Evolutionary conservation across 495 filamentous ascomycete genomes (phyloP).

Genomic region (Xylaria curta): DNA sequence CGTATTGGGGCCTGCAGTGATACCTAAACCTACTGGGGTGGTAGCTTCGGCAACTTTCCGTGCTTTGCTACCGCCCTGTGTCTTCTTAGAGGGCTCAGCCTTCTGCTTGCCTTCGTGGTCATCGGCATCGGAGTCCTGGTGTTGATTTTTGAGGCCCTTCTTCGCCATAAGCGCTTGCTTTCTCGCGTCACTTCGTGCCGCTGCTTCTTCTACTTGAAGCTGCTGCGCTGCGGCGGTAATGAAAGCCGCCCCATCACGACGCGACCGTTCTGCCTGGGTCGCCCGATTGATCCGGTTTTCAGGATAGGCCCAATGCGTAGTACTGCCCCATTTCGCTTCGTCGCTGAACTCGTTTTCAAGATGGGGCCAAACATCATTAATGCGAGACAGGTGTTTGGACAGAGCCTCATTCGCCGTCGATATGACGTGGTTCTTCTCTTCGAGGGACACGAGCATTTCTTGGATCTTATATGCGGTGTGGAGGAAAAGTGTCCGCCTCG

Average conservation of each 20-base stretch:
- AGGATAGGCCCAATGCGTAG: conserved; percentile 93
- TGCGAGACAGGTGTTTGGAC: conserved; percentile 80
- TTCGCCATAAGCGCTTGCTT: conserved; percentile 80
- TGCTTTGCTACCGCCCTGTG: conserved; percentile 61
- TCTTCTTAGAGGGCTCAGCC: conserved; percentile 63
- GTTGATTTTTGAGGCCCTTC: conserved; percentile 68
- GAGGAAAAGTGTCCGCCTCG: conserved; percentile 71
- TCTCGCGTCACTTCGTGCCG: conserved; percentile 77
- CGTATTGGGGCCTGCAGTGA: conserved; percentile 47
- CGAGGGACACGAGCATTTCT: conserved; percentile 82
- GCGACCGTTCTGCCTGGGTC: conserved; percentile 69
- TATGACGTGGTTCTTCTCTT: conserved; percentile 97
- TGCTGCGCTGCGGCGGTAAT: conserved; percentile 71
- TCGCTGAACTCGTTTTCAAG: conserved; percentile 91
- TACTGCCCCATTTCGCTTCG: conserved; percentile 88
- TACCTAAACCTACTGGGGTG: conserved; percentile 60
- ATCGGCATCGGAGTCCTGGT: conserved; percentile 78
- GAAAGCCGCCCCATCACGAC: conserved; percentile 76
- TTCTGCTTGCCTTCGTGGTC: conserved; percentile 61
- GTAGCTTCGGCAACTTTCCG: conserved; percentile 65
- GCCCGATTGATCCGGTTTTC: conserved; percentile 77
- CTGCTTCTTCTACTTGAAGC: conserved; percentile 72
- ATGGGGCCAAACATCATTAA: conserved; percentile 83
- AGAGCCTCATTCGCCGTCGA: conserved; percentile 87
- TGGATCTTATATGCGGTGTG: conserved; percentile 63